phyloP scores from a whole-genome alignment of 2,329 filamentous ascomycete genomes.

The Penicillium aurantiogriseum region DNA sequence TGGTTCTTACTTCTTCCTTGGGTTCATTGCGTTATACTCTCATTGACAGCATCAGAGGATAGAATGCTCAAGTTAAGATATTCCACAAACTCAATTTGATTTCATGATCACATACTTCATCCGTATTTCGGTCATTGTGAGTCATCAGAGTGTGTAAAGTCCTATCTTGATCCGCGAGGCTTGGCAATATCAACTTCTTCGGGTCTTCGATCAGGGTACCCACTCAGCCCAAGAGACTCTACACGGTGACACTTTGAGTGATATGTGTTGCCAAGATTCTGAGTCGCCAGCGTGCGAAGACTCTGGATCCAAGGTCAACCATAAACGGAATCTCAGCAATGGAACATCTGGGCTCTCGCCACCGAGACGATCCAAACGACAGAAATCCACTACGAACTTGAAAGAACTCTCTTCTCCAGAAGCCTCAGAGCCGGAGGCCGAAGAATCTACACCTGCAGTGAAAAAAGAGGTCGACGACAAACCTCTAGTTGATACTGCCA shows the following conservation, averaged over 20 bases:
- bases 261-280: slow-evolving; percentile 4
- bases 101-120: too few species aligned
- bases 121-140: background rate
- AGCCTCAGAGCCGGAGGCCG: slow-evolving; percentile 18
- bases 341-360: slow-evolving; percentile 24
- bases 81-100: background rate
- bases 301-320: slow-evolving; percentile 13
- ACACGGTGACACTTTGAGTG: background rate
- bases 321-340: slow-evolving; percentile 32
- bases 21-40: background rate
- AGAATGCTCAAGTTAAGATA: background rate
- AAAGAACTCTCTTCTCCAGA: slow-evolving; percentile 20
- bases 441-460: slow-evolving; percentile 4
- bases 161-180: background rate
- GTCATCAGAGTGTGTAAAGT: background rate
- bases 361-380: slow-evolving; percentile 31
- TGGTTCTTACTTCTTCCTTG: slow-evolving; percentile 13
- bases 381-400: slow-evolving; percentile 24
- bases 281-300: slow-evolving; percentile 5
- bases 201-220: slow-evolving; percentile 2
- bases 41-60: background rate
- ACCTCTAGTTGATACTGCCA: slow-evolving; percentile 1
- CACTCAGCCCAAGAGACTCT: background rate
- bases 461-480: slow-evolving; percentile 10
- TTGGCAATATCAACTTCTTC: slow-evolving; percentile 8